phyloP scores from a whole-genome alignment of 495 filamentous ascomycete genomes.

The Glonium stellatum region DNA sequence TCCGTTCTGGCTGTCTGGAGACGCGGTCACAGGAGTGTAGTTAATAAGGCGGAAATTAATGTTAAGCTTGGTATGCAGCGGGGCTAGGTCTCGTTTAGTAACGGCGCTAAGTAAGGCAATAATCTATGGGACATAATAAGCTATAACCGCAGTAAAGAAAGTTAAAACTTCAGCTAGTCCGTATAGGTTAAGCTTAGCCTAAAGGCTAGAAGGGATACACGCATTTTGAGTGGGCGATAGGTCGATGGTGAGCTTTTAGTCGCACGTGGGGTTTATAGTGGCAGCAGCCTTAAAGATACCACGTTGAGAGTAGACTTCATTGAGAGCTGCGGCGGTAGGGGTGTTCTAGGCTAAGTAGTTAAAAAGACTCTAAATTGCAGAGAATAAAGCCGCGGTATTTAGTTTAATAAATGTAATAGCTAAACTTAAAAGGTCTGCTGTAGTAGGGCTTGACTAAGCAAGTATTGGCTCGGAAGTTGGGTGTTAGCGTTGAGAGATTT shows the following conservation, averaged over 20 bases:
- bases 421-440: not conserved
- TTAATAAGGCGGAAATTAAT: conserved; percentile 28
- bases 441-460: not conserved
- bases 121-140: not conserved
- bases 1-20: conserved; percentile 17
- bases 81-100: conserved; percentile 18
- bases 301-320: conserved; percentile 13
- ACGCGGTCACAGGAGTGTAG: conserved; percentile 17
- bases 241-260: conserved; percentile 22
- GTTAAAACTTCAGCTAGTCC: conserved; percentile 10
- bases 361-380: conserved; percentile 15
- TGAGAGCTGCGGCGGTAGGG: conserved; percentile 10
- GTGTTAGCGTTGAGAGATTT: not conserved
- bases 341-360: conserved; percentile 6
- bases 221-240: conserved; percentile 9
- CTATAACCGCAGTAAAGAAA: conserved; percentile 14
- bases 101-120: conserved; percentile 10
- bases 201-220: conserved; percentile 7
- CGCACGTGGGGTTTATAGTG: conserved; percentile 1
- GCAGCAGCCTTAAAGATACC: conserved; percentile 20
- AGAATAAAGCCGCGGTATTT: conserved; percentile 8
- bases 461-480: not conserved
- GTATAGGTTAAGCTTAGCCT: not conserved
- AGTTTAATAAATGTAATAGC: conserved; percentile 8
- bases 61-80: conserved; percentile 21